Base-by-base conservation (phyloP, 768 basidiomycete species). In the Trametes coccinea region DNA sequence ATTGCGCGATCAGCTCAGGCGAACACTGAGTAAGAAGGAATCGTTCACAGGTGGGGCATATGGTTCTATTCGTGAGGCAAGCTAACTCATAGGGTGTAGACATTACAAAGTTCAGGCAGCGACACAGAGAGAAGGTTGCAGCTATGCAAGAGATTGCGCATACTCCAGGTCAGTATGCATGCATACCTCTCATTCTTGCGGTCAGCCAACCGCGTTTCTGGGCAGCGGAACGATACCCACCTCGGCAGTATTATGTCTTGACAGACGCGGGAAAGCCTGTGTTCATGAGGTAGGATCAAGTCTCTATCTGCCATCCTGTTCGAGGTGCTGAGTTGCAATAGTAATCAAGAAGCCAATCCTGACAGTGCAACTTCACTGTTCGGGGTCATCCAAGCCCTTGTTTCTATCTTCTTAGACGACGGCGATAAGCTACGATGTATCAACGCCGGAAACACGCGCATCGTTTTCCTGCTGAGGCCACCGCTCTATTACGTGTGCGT, bases 201-300 rank as follows among this genome's bases (percentile, higher is more conserved):
- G 11, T 39, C 4, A n/a, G 27, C 17, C 3, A 17, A n/a, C 9
- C 30, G n/a, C 16, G 22, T 11, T 13, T 31, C 17, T 30, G 2
- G n/a, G 3, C 45, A 67, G 67, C 57, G 29, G 67, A 65, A 14
- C 17, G 37, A 47, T 68, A 66, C 53, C 56, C 55, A 1, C 62
- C 67, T 14, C 56, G 67, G 2, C 85, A 93, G 70, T 99, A 98
- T 73, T 97, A 92, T 70, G 84, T 98, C 14, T 81, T 98, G 17
- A 98, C 95, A 0, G 87, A 95, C 63, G 97, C 97, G 33, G 97
- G 97, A 31, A 98, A 99, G 74, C 95, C 95, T n/a, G 95, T 99
- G 10, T 99, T 92, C 70, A 81, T 86, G 45, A 93, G 92, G 95
- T 91, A 73, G 61, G 78, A 66, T 41, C 11, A n/a, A 29, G 11